Percentiles rank a stretch among this genome's conserved stretches.
Conservation (phyloP, 2,329 filamentous ascomycete species). For the Aspergillus neotritici region DNA sequence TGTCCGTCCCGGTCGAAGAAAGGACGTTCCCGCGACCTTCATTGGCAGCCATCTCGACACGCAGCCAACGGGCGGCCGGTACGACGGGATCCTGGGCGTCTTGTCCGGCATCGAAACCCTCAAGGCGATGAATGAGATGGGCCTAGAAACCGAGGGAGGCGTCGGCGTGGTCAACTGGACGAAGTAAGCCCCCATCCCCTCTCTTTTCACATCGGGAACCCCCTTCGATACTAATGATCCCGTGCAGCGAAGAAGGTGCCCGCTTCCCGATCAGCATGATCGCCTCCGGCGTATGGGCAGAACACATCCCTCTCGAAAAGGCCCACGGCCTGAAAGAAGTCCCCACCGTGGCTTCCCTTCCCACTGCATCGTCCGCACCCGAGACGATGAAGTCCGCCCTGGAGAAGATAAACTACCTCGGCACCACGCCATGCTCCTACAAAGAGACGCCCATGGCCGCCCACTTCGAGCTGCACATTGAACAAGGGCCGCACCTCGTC, state of each 20-base stretch:
- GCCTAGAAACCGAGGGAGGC: slow-evolving; percentile 63
- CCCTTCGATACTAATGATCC: background rate
- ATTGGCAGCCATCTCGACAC: slow-evolving; percentile 66
- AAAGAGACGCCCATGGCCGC: slow-evolving; percentile 61
- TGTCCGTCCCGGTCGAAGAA: slow-evolving; percentile 56
- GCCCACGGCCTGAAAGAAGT: slow-evolving; percentile 62
- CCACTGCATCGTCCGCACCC: slow-evolving; percentile 46
- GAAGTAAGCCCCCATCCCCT: slow-evolving; percentile 19
- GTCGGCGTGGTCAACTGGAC: slow-evolving; percentile 64
- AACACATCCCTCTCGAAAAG: slow-evolving; percentile 55
- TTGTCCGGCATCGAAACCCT: slow-evolving; percentile 68
- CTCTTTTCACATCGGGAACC: background rate
- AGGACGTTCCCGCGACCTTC: slow-evolving; percentile 58
- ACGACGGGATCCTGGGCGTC: slow-evolving; percentile 65
- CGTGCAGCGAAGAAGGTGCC: slow-evolving; percentile 66
- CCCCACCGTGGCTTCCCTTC: slow-evolving; percentile 39
- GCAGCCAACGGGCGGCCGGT: slow-evolving; percentile 47
- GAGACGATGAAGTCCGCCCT: slow-evolving; percentile 65
- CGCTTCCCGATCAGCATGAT: slow-evolving; percentile 72
- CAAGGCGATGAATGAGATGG: slow-evolving; percentile 60
- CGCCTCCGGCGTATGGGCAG: slow-evolving; percentile 71
- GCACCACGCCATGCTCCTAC: slow-evolving; percentile 52
- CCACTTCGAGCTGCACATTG: slow-evolving; percentile 80
- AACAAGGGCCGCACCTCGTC: slow-evolving; percentile 74
- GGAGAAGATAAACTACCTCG: slow-evolving; percentile 65